Evolutionary conservation across 495 filamentous ascomycete species (phyloP).

Genomic region (Trichodelitschia bisporula): DNA sequence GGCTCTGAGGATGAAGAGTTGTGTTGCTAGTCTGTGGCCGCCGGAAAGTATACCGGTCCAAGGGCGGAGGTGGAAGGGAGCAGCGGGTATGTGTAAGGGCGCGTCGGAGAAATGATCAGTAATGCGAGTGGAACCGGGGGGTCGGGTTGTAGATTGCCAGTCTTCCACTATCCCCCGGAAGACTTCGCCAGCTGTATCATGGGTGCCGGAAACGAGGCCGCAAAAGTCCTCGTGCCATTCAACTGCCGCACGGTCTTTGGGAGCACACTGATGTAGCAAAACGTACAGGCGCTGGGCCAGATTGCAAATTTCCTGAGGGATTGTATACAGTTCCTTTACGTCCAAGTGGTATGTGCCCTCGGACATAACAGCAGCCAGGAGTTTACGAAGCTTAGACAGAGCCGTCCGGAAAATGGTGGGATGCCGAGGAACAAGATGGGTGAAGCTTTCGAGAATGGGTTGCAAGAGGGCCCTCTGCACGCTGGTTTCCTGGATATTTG

Average conservation of each 20-base stretch:
- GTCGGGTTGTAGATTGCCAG: conserved; percentile 39
- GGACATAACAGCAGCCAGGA: conserved; percentile 26
- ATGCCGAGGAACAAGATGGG: conserved; percentile 45
- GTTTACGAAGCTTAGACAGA: conserved; percentile 33
- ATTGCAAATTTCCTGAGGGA: no score
- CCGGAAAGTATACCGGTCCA: conserved; percentile 57
- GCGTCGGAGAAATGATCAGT: conserved; percentile 12
- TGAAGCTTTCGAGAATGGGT: conserved; percentile 36
- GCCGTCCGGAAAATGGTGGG: conserved; percentile 61
- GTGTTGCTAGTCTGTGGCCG: conserved; percentile 34
- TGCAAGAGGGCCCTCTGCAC: no score
- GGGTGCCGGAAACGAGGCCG: conserved; percentile 29
- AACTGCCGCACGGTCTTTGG: conserved; percentile 43
- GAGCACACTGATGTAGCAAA: conserved; percentile 45
- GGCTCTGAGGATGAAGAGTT: conserved; percentile 28
- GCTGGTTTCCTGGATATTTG: no score
- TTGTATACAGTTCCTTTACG: no score
- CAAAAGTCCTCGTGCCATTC: conserved; percentile 48
- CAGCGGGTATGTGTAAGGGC: conserved; percentile 16
- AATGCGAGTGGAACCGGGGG: conserved; percentile 5
- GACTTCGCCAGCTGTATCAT: conserved; percentile 43
- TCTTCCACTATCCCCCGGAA: conserved; percentile 56
- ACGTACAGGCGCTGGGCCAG: conserved; percentile 30
- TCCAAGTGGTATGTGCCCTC: neutral
- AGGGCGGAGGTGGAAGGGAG: conserved; percentile 27